A percentile compares a stretch with the other conserved stretches of the same genome.
phyloP scores from a whole-genome alignment of 345 rosid genomes.

The Brassica carinata region DNA sequence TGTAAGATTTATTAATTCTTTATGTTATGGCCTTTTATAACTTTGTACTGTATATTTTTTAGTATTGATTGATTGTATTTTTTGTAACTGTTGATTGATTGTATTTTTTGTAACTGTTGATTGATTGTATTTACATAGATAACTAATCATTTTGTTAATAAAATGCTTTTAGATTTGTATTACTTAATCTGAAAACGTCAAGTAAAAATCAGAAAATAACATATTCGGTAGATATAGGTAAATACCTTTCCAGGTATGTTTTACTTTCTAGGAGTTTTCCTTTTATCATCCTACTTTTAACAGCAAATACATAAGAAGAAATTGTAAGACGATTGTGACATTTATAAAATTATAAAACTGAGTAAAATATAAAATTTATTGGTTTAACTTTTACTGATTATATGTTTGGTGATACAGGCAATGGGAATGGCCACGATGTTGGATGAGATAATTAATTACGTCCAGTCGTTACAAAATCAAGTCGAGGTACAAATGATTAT shows the following conservation, averaged over 20 bases:
- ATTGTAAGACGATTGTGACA: not conserved
- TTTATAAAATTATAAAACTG: too few species aligned
- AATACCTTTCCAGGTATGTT: not conserved
- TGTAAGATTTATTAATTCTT: too few species aligned
- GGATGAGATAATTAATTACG: slow-evolving; percentile 82
- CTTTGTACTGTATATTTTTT: not conserved
- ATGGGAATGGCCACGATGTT: slow-evolving; percentile 92
- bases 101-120: too few species aligned
- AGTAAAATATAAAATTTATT: not conserved
- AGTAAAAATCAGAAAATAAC: too few species aligned
- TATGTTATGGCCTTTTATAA: not conserved
- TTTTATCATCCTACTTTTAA: not conserved
- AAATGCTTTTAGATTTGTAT: too few species aligned
- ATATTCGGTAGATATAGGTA: not conserved
- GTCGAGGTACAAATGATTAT: slow-evolving; percentile 56
- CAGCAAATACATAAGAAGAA: not conserved
- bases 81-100: not conserved
- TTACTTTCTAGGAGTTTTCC: not conserved
- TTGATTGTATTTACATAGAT: too few species aligned
- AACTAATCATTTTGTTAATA: too few species aligned
- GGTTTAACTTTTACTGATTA: not conserved
- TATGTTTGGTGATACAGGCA: slow-evolving; percentile 46
- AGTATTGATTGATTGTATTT: too few species aligned
- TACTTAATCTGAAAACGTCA: too few species aligned
- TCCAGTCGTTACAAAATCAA: slow-evolving; percentile 77